Evolutionary conservation across 2,329 filamentous ascomycete species (phyloP).

Genomic region (Colletotrichum sp.): DNA sequence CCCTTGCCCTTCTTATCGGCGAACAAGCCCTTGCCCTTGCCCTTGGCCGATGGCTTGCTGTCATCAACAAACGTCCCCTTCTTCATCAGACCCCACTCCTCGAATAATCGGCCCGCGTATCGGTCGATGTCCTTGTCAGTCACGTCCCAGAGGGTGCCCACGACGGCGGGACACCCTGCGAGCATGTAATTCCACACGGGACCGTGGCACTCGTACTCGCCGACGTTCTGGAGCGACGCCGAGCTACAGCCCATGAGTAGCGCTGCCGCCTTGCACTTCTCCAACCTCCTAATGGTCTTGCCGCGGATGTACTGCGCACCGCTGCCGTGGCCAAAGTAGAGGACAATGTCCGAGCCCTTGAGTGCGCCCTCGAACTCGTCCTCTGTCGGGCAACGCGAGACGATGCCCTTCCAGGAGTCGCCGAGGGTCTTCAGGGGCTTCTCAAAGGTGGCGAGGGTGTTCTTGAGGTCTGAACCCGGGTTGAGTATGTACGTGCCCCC

Average conservation of each 20-base stretch:
- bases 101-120: conserved; percentile 79
- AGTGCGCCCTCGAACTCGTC: conserved; percentile 76
- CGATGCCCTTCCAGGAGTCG: conserved; percentile 72
- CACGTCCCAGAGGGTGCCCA: conserved; percentile 97
- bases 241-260: conserved; percentile 96
- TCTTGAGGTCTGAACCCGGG: conserved; percentile 80
- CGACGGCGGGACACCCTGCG: conserved; percentile 82
- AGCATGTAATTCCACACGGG: conserved; percentile 92
- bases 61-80: conserved; percentile 43
- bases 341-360: conserved; percentile 69
- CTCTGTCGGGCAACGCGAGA: conserved; percentile 75
- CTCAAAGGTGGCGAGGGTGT: conserved; percentile 79
- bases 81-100: conserved; percentile 81
- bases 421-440: conserved; percentile 69
- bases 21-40: conserved; percentile 28
- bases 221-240: conserved; percentile 78
- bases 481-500: conserved; percentile 85
- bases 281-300: conserved; percentile 79
- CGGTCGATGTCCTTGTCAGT: conserved; percentile 97
- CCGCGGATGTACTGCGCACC: conserved; percentile 93
- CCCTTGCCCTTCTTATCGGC: conserved; percentile 30
- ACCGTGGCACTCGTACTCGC: conserved; percentile 89
- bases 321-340: conserved; percentile 97
- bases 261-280: conserved; percentile 75
- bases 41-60: conserved; percentile 7